Evolutionary conservation across 2,329 filamentous ascomycete species (phyloP).

Genomic region (Colletotrichum tropicale): DNA sequence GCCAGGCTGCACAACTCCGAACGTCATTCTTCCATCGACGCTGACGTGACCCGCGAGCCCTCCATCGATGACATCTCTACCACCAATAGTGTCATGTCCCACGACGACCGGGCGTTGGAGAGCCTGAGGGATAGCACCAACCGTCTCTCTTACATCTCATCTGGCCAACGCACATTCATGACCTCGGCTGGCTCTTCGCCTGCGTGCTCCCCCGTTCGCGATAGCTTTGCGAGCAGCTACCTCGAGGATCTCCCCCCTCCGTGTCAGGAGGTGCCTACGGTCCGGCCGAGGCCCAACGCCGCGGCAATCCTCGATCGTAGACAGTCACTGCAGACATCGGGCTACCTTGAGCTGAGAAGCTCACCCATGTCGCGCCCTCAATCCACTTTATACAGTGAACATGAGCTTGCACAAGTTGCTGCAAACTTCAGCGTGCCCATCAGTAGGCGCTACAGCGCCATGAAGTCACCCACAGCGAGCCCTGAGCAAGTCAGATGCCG

Average conservation of each 20-base stretch:
- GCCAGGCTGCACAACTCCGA: constrained; percentile 27
- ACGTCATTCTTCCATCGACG: constrained; percentile 22
- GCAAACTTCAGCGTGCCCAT: constrained; percentile 61
- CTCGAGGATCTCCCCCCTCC: constrained; percentile 19
- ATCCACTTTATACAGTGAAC: constrained; percentile 28
- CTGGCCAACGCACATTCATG: constrained; percentile 62
- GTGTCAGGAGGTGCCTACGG: constrained; percentile 23
- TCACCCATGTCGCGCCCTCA: constrained; percentile 27
- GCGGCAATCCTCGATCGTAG: constrained; percentile 55
- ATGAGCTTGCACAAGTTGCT: constrained; percentile 27
- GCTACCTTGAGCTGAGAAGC: constrained; percentile 44
- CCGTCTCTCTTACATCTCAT: constrained; percentile 64
- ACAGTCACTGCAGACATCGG: constrained; percentile 54
- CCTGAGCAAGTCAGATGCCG: constrained; percentile 23
- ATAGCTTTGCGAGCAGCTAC: constrained; percentile 49
- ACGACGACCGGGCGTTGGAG: constrained; percentile 64
- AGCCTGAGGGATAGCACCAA: constrained; percentile 60
- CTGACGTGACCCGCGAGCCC: constrained; percentile 40
- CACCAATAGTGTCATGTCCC: constrained; percentile 61
- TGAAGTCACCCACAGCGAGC: constrained; percentile 30
- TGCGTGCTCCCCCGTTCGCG: constrained; percentile 58
- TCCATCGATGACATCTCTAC: constrained; percentile 60
- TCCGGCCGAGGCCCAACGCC: constrained; percentile 55
- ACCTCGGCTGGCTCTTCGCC: constrained; percentile 65
- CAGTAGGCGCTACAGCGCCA: constrained; percentile 49